Base-by-base conservation (phyloP, 768 basidiomycete genomes). In the Tylopilus intermedius region DNA sequence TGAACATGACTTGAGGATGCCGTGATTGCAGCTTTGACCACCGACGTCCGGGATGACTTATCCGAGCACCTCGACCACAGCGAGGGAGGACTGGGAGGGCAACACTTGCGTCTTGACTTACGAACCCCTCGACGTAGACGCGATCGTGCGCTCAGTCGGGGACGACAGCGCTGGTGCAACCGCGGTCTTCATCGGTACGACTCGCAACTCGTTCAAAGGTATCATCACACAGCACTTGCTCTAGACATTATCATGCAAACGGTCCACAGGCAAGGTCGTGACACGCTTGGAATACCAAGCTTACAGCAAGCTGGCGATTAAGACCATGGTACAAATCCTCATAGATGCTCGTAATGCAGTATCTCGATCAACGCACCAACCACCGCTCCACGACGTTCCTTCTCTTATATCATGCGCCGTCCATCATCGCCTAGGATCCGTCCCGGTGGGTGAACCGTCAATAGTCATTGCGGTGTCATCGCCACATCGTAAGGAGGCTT, bases 151-250 rank as follows among this genome's bases (percentile, higher is more conserved):
- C 11, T 83, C 80, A 10, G 86, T 90, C 22, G 74, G 76, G 43
- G 76, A 84, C 62, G 77, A 83, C 48, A 67, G 71, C 39, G 85
- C 86, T 21, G 91, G 90, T 6, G 90, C 88, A 32, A 82, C 78
- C 10, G 82, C 83, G 9, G 72, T 83, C 3, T 93, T 94, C 71
- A 80, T 92, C 49, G 91, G 91, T 8, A 90, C 90, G 13, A 94
- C 91, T 6, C 80, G 91, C 51, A 86, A 92, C 66, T 84, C 84
- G 0, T 93, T 93, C 72, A 76, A 85, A 79, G 90, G 90, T 86
- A 61, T 45, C 18, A 47, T 22, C 13, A 29, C 51, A 44, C 10
- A 47, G 21, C 22, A 22, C n/a, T 32, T 18, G 24, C 15, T n/a
- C 26, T 22, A 39, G 18, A 44, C 50, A 54, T 40, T 24, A 30